These are phyloP conservation scores for Dryas integrifolia DNA, from an alignment of 331 rosid species.

Conservation along the genomic window DNA sequence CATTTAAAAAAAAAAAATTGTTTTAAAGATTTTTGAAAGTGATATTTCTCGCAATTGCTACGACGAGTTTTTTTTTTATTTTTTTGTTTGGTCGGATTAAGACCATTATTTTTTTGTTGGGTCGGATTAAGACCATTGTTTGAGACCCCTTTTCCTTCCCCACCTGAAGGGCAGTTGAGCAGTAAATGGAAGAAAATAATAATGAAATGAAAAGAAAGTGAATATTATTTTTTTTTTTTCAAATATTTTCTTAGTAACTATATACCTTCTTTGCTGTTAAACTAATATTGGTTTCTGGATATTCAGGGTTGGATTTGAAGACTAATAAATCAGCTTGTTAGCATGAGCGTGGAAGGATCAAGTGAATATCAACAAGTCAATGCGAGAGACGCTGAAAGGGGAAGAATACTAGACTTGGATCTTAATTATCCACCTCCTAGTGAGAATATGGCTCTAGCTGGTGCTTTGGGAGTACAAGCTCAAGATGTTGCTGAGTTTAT, in stretches of 20 bases:
- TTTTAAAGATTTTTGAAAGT: not conserved
- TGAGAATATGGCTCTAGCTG: constrained; percentile 20
- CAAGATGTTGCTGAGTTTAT: constrained; percentile 3
- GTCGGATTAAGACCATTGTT: not conserved
- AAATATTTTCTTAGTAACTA: not conserved
- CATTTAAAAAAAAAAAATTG: too few species aligned
- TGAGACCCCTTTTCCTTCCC: not conserved
- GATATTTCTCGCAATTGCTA: not conserved
- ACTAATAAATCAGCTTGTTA: constrained; percentile 1
- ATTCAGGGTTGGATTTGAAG: constrained; percentile 15
- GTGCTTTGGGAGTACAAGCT: constrained; percentile 11
- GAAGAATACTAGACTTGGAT: constrained; percentile 24
- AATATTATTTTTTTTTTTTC: not conserved
- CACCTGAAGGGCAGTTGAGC: too few species aligned
- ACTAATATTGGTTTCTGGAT: constrained; percentile 8
- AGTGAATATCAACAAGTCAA: constrained; percentile 14
- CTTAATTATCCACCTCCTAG: constrained; percentile 36
- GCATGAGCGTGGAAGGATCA: constrained; percentile 34
- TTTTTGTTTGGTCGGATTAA: not conserved
- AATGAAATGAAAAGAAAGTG: not conserved
- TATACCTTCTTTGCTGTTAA: not conserved
- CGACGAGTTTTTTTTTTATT: too few species aligned
- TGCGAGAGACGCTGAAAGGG: constrained; percentile 19
- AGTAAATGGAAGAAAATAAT: not conserved
- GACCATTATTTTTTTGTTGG: not conserved